Evolutionary conservation across 1,284 basidiomycete species (phyloP).

Genomic region (Malassezia nana): DNA sequence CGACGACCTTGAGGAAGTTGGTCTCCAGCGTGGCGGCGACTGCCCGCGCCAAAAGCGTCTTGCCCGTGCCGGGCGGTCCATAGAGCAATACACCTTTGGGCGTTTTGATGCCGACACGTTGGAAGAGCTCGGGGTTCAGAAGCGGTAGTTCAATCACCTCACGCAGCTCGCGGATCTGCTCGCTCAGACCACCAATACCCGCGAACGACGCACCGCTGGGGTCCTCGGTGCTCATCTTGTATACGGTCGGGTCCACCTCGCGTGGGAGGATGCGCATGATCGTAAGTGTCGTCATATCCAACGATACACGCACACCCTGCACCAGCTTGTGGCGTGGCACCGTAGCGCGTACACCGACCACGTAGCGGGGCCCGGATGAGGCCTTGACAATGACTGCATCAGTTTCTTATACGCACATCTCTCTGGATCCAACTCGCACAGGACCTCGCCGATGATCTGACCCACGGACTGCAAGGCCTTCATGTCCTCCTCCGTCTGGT

Average conservation of each 20-base stretch:
- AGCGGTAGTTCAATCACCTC: conserved; percentile 96
- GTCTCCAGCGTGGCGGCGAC: conserved; percentile 91
- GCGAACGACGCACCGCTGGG: conserved; percentile 91
- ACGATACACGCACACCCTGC: conserved; percentile 82
- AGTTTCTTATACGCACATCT: conserved; percentile 60
- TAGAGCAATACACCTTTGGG: conserved; percentile 88
- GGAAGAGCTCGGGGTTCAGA: conserved; percentile 87
- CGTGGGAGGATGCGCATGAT: conserved; percentile 92
- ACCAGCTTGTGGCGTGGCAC: conserved; percentile 88
- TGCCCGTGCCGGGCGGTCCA: conserved; percentile 87
- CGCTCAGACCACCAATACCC: conserved; percentile 87
- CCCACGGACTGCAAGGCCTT: conserved; percentile 98
- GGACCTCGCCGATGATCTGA: conserved; percentile 96
- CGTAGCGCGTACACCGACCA: conserved; percentile 92
- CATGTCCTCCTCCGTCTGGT: conserved; percentile 97
- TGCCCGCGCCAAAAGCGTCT: conserved; percentile 87
- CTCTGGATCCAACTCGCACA: conserved; percentile 97
- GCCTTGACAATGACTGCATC: conserved; percentile 90
- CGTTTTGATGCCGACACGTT: conserved; percentile 88
- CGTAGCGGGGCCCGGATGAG: conserved; percentile 93
- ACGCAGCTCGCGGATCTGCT: conserved; percentile 90
- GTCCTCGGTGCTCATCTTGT: conserved; percentile 99
- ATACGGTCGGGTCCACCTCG: conserved; percentile 94
- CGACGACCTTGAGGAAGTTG: conserved; percentile 97
- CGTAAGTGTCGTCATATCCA: conserved; percentile 98